Percentiles rank a stretch among this genome's conserved stretches.
phyloP scores from a whole-genome alignment of 768 basidiomycete genomes.

The Strobilomyces dryophilus region DNA sequence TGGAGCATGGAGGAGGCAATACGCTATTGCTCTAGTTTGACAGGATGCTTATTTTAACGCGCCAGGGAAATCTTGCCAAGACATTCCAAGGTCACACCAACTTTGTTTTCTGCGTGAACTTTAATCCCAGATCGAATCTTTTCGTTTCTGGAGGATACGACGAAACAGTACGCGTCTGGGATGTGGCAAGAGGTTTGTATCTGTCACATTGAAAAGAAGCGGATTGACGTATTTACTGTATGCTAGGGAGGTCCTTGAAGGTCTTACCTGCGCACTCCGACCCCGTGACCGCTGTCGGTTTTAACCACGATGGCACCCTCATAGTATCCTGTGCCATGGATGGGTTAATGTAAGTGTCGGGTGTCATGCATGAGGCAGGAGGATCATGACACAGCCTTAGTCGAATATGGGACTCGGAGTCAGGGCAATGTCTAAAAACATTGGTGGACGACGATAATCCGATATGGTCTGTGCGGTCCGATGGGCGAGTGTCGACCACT shows the following conservation, averaged over 20 bases:
- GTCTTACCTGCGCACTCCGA: conserved; percentile 95
- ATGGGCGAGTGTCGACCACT: conserved; percentile 3
- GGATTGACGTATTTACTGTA: neutral
- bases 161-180: conserved; percentile 97
- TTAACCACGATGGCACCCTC: conserved; percentile 92
- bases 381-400: conserved; percentile 38
- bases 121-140: conserved; percentile 85
- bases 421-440: conserved; percentile 97
- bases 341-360: conserved; percentile 77
- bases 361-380: neutral
- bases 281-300: conserved; percentile 90
- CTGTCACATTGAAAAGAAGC: neutral
- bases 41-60: neutral
- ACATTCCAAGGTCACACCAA: conserved; percentile 84
- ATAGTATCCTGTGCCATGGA: conserved; percentile 96
- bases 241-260: conserved; percentile 74
- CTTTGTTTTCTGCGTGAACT: conserved; percentile 92
- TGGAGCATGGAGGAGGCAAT: conserved; percentile 73
- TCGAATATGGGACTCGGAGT: conserved; percentile 96
- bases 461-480: conserved; percentile 55
- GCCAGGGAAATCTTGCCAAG: conserved; percentile 56
- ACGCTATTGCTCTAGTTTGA: conserved; percentile 6
- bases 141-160: conserved; percentile 94
- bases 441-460: conserved; percentile 96
- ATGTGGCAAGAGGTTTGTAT: conserved; percentile 74